Percentiles rank a stretch among this genome's conserved stretches.
phyloP scores from a whole-genome alignment of 2,329 filamentous ascomycete species.

The Fusarium sp. region DNA sequence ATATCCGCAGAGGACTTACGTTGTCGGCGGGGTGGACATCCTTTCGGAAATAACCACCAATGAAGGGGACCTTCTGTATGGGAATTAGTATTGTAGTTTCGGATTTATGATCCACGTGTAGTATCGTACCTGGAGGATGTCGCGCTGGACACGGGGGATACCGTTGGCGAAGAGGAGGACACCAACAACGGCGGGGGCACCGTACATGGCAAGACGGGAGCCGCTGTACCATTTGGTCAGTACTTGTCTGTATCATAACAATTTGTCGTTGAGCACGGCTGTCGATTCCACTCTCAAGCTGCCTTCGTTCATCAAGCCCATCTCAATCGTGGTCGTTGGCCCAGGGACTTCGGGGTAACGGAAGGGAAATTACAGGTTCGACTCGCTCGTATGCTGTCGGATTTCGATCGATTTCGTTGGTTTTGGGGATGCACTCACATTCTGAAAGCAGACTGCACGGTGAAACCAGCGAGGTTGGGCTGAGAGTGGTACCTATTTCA shows the following conservation, averaged over 20 bases:
- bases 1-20: constrained; percentile 60
- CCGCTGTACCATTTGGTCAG: constrained; percentile 58
- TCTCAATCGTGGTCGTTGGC: constrained; percentile 9
- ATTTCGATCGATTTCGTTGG: not conserved
- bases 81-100: constrained; percentile 42
- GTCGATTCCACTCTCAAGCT: not conserved
- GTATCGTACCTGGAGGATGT: constrained; percentile 69
- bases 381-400: constrained; percentile 27
- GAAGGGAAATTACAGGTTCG: constrained; percentile 34
- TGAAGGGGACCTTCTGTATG: constrained; percentile 68
- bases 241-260: not conserved
- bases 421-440: constrained; percentile 63
- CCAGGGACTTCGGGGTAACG: constrained; percentile 41
- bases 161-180: constrained; percentile 74
- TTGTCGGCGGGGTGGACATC: constrained; percentile 73
- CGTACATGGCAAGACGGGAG: constrained; percentile 67
- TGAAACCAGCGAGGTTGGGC: constrained; percentile 69
- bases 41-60: constrained; percentile 67
- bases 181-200: constrained; percentile 70
- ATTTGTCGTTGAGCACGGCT: not conserved
- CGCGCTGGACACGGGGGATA: constrained; percentile 71
- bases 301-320: not conserved
- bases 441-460: constrained; percentile 61
- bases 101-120: not conserved
- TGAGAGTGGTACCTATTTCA: constrained; percentile 70